These are phyloP conservation scores for Isabelozyma gotoi DNA, from an alignment of 805 yeast species.

Conservation along the genomic window DNA sequence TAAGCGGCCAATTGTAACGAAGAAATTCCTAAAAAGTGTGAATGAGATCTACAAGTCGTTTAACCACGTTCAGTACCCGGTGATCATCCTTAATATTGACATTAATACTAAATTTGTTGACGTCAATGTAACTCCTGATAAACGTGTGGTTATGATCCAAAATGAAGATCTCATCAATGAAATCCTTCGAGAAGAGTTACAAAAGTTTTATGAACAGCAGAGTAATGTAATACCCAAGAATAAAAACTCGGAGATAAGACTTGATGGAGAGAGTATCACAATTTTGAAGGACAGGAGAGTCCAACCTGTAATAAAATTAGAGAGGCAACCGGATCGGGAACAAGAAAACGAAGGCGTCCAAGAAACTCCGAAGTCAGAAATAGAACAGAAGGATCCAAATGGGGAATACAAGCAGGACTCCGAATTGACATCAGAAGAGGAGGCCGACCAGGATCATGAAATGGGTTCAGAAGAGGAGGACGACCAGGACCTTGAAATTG, in stretches of 20 bases:
- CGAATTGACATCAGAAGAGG: not conserved
- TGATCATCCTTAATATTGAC: slow-evolving; percentile 58
- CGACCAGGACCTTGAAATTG: not conserved
- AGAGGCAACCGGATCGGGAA: not conserved
- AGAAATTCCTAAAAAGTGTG: slow-evolving; percentile 53
- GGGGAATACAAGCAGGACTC: slow-evolving; percentile 1
- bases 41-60: slow-evolving; percentile 73
- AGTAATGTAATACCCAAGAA: slow-evolving; percentile 37
- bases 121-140: slow-evolving; percentile 91
- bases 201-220: slow-evolving; percentile 42
- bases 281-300: not conserved
- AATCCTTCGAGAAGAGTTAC: slow-evolving; percentile 50
- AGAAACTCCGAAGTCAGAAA: not conserved
- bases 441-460: slow-evolving; percentile 11
- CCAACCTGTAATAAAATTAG: not conserved
- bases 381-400: slow-evolving; percentile 1
- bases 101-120: slow-evolving; percentile 60
- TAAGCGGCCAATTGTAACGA: slow-evolving; percentile 66
- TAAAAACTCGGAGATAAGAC: slow-evolving; percentile 22
- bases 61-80: slow-evolving; percentile 74
- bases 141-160: slow-evolving; percentile 67
- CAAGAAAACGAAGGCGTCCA: not conserved
- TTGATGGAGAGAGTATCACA: slow-evolving; percentile 21
- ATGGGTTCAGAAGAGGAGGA: slow-evolving; percentile 7
- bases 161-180: slow-evolving; percentile 63